Evolutionary conservation across 371 early-diverging fungal species (phyloP), one percentile per base, ranked within the genome.

Genomic region (Mortierella sp.): DNA sequence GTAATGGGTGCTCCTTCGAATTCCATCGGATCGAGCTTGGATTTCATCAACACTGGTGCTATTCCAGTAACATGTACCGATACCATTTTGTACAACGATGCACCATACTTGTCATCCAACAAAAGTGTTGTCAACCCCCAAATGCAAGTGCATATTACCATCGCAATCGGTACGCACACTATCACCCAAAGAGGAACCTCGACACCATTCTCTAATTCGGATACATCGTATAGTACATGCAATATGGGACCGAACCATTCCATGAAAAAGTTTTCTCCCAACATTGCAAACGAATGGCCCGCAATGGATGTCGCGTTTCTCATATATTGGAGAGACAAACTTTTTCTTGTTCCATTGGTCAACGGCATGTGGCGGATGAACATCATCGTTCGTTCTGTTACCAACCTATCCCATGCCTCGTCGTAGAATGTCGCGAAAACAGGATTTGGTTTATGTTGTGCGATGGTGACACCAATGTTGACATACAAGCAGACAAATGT

Each of bases 201-300:
- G 39, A 50, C 23, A 0, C 68, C 68, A 2, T 14, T 12, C 9
- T 42, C 5, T 5, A 19, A 0, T 6, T 60, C 56, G 6, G 19
- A 6, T 9, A 47, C 37, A n/a, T 68, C 56, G 47, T 50, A 68
- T 1, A 54, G 2, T 3, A 50, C 42, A 27, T 60, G 56, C 0
- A 56, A 34, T 15, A 4, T n/a, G 4, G 23, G 34, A 0, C 9
- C 21, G 28, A 44, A 28, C 42, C 37, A 68, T 26, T 56, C 61
- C n/a, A 39, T 23, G 12, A 27, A 44, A 14, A 56, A 56, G 41
- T 68, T 68, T 7, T 60, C 56, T 26, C 69, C 69, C 11, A 68
- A 34, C 9, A 21, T 30, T 17, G 69, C 56, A 3, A 67, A 1
- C 19, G 59, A 67, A 1, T 24, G 26, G 11, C 55, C 47, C 3